phyloP scores from a whole-genome alignment of 148 eudicot species.

The Camellia japonica region DNA sequence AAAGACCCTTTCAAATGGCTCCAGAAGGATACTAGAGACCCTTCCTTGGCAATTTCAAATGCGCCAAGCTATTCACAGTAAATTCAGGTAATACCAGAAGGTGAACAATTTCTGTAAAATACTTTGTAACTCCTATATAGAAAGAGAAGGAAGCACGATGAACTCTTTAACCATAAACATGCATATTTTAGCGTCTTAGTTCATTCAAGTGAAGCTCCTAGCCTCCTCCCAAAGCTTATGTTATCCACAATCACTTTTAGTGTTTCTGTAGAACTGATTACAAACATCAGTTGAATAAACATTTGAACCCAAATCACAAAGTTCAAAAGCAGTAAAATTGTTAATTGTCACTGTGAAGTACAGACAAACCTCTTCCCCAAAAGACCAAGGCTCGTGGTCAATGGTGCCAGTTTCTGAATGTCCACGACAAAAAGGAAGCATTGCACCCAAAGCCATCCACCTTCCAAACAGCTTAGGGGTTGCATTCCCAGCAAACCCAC shows the following conservation, averaged over 20 bases:
- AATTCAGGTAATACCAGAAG: too few species aligned
- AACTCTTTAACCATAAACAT: background rate
- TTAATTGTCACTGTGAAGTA: background rate
- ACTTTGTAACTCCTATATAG: background rate
- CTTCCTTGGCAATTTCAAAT: too few species aligned
- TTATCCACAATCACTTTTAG: background rate
- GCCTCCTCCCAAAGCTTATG: background rate
- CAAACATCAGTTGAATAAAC: background rate
- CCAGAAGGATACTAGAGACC: too few species aligned
- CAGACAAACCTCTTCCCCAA: conserved; percentile 72
- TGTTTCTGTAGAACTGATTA: background rate
- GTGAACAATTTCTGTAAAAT: too few species aligned
- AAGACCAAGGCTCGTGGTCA: conserved; percentile 98
- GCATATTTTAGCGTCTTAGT: background rate
- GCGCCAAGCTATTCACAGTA: too few species aligned
- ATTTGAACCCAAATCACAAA: conserved; percentile 1
- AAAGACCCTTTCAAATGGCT: too few species aligned
- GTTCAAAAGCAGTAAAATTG: conserved; percentile 9
- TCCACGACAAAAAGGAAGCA: conserved; percentile 97
- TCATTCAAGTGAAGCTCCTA: conserved; percentile 3
- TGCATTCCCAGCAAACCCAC: conserved; percentile 99
- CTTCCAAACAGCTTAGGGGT: conserved; percentile 93
- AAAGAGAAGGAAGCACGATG: background rate
- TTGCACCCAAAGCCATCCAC: conserved; percentile 96
- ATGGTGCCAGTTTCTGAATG: conserved; percentile 73